Evolutionary conservation across 164 flowering plant genomes (phyloP), one percentile per base, ranked within the genome.

Genomic region (Sextonia rubra): DNA sequence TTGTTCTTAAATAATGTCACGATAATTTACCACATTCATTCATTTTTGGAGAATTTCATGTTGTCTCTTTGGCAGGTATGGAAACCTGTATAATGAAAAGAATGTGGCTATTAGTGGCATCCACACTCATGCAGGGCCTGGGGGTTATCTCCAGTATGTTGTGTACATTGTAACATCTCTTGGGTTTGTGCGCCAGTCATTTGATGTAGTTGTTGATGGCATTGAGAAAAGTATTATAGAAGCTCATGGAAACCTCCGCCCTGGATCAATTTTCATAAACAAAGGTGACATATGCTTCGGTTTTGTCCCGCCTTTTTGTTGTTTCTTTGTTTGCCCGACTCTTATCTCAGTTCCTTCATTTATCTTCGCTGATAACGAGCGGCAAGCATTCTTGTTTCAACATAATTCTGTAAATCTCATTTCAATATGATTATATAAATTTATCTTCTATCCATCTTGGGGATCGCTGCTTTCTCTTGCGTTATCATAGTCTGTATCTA

Each of bases 41-140:
- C 22, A 48, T 25, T 60, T 64, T 18, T 29, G 7, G 27, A 26
- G 14, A 20, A 67, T 66, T 52, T 47, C 18, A 44, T 70, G 12
- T 29, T 61, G 20, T 25, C 27, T 49, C 75, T 74, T 44, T 60
- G 49, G 71, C 79, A 95, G 99, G 88, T 96, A 93, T 78, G 98
- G 97, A 9, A 77, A 85, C 75, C 77, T 96, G 2, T 96, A 96
- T 69, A 91, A 85, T 32, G 97, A 91, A 76, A 83, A 88, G 55
- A 96, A 96, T 84, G 97, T 96, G 66, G 99, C 94, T 70, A 91
- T 96, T 68, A 96, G 99, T 80, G 99, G 98, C 29, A 96, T 87
- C 78, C 99, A 96, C 76, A 92, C 99, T 9, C 99, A 96, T 82
- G 94, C 97, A 47, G 99, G 98, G 18, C 99, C 99, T 27, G 99